These are phyloP conservation scores for Sarocladium kiliense DNA, from an alignment of 2,329 filamentous ascomycete species.

Conservation along the genomic window DNA sequence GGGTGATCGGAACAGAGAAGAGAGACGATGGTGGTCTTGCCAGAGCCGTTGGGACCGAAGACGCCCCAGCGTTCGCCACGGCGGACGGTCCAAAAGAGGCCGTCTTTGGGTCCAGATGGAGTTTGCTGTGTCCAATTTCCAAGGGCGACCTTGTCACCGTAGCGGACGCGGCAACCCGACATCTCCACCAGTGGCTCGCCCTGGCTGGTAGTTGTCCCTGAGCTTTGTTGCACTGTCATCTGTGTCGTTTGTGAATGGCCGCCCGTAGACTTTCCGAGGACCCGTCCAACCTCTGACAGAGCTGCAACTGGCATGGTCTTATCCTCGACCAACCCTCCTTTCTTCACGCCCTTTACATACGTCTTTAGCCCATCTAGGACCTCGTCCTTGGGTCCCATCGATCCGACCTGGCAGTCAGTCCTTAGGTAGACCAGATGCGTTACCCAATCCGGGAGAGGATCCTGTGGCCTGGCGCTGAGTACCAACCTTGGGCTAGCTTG, in stretches of 20 bases:
- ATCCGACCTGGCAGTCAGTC: constrained; percentile 58
- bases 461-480: constrained; percentile 76
- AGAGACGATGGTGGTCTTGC: constrained; percentile 91
- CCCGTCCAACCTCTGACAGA: constrained; percentile 44
- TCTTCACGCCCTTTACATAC: constrained; percentile 42
- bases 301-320: constrained; percentile 41
- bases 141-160: constrained; percentile 71
- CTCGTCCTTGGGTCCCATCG: constrained; percentile 59
- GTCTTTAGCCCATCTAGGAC: constrained; percentile 51
- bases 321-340: constrained; percentile 39
- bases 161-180: constrained; percentile 75
- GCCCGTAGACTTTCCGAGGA: constrained; percentile 24
- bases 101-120: constrained; percentile 45
- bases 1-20: constrained; percentile 94
- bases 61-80: constrained; percentile 86
- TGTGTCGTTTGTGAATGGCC: constrained; percentile 9
- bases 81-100: constrained; percentile 77
- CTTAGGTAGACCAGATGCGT: constrained; percentile 74
- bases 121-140: constrained; percentile 71
- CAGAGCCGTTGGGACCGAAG: constrained; percentile 90
- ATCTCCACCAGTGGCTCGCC: constrained; percentile 81
- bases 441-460: constrained; percentile 84
- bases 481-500: constrained; percentile 66
- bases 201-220: constrained; percentile 11
- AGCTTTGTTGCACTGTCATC: not conserved